Percentiles rank a stretch among this genome's conserved stretches.
Conservation (phyloP, 441 rosid genomes). For the Syzygium malaccense region DNA sequence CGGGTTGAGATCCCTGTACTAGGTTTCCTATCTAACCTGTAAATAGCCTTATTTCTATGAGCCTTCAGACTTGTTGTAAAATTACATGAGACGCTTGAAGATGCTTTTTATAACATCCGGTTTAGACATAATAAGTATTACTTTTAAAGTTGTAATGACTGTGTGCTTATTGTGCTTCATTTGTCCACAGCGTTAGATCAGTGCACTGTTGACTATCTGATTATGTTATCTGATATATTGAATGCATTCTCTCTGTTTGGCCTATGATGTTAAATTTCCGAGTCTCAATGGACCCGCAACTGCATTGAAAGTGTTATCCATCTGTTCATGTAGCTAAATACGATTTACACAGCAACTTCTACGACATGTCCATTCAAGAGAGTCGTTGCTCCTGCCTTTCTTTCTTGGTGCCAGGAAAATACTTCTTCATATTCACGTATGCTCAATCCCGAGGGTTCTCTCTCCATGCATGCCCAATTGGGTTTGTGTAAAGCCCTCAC, state of each 20-base stretch:
- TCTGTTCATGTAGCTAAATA: neutral
- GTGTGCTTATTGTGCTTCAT: neutral
- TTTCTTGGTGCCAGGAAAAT: neutral
- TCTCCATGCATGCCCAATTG: neutral
- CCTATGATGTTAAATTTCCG: neutral
- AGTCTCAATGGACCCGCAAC: neutral
- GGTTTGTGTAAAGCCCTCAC: neutral
- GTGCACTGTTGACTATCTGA: neutral
- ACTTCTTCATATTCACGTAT: neutral
- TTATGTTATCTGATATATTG: neutral
- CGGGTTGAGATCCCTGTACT: neutral
- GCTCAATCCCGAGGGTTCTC: neutral
- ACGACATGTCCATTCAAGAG: neutral
- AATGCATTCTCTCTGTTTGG: neutral
- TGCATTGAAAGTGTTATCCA: neutral
- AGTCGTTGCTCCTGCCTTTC: neutral
- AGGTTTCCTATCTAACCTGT: neutral
- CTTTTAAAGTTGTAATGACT: neutral
- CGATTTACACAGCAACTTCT: neutral
- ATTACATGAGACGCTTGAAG: neutral
- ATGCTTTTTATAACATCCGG: neutral
- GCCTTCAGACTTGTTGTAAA: neutral
- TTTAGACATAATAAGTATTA: neutral
- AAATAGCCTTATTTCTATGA: neutral
- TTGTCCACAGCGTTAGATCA: neutral